Percentiles rank a stretch among this genome's conserved stretches.
phyloP scores from a whole-genome alignment of 2,329 filamentous ascomycete genomes.

The Microsporum ferrugineum region DNA sequence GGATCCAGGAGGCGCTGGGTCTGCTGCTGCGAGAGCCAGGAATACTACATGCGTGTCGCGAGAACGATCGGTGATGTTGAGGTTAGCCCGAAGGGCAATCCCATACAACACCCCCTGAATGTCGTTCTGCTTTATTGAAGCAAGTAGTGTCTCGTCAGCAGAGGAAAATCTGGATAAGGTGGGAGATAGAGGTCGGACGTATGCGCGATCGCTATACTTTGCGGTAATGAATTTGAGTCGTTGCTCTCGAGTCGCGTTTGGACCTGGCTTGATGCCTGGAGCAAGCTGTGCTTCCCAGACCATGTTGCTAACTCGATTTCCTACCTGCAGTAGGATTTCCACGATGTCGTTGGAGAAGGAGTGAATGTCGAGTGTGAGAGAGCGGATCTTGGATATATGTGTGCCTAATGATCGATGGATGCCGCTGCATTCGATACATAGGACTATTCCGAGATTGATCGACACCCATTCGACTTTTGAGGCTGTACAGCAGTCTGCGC shows the following conservation, averaged over 20 bases:
- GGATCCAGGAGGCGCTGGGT: conserved; percentile 61
- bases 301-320: conserved; percentile 92
- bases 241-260: conserved; percentile 75
- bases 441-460: conserved; percentile 88
- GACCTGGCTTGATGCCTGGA: conserved; percentile 56
- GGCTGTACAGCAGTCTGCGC: conserved; percentile 84
- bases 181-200: conserved; percentile 60
- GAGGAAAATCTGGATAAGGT: conserved; percentile 65
- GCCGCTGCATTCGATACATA: conserved; percentile 96
- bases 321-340: conserved; percentile 79
- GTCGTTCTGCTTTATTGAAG: conserved; percentile 91
- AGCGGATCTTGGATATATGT: conserved; percentile 94
- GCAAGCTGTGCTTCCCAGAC: conserved; percentile 87
- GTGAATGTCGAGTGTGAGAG: conserved; percentile 85
- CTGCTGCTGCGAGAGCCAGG: conserved; percentile 80
- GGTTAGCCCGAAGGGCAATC: conserved; percentile 72
- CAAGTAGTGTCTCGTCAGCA: conserved; percentile 77
- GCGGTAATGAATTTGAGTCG: conserved; percentile 87
- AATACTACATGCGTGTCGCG: conserved; percentile 82
- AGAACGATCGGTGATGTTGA: conserved; percentile 75
- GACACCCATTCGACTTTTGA: conserved; percentile 98
- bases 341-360: conserved; percentile 97
- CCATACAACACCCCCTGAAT: conserved; percentile 88
- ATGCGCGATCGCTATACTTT: conserved; percentile 81
- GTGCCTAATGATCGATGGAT: conserved; percentile 94